Conservation (phyloP, 1,139 yeast species). For the Scheffersomyces titani region DNA sequence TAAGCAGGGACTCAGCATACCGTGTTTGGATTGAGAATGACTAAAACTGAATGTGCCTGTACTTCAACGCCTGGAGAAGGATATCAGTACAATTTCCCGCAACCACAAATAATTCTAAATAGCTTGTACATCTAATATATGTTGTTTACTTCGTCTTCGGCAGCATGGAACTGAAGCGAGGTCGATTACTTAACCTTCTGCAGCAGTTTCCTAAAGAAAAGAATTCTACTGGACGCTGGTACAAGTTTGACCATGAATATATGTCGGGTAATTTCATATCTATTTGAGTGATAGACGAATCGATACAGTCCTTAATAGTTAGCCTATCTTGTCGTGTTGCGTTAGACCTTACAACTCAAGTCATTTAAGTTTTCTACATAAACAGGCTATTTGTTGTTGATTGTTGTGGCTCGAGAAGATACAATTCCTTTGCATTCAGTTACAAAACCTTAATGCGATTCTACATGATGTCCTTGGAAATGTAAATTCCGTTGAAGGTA, state of each 20-base stretch:
- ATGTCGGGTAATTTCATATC: no score
- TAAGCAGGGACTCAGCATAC: neutral
- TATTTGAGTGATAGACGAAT: neutral
- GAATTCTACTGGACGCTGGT: neutral
- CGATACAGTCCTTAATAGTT: neutral
- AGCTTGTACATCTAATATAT: neutral
- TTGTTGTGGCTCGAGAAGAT: neutral
- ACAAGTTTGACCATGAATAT: no score
- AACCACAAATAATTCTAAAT: neutral
- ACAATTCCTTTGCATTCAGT: neutral
- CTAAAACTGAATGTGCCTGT: neutral
- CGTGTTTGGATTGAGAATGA: neutral
- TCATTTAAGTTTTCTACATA: neutral
- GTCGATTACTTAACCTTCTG: neutral
- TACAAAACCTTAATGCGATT: neutral
- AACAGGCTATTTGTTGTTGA: no score
- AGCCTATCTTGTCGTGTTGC: neutral
- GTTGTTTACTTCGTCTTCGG: neutral
- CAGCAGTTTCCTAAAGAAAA: neutral
- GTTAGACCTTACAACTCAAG: neutral
- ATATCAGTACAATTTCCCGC: neutral
- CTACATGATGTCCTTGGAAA: neutral
- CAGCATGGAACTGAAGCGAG: neutral
- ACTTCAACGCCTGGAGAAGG: neutral
- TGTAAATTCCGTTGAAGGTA: no score